Evolutionary conservation across 2,329 filamentous ascomycete species (phyloP).

Genomic region (Thelonectria rubi): DNA sequence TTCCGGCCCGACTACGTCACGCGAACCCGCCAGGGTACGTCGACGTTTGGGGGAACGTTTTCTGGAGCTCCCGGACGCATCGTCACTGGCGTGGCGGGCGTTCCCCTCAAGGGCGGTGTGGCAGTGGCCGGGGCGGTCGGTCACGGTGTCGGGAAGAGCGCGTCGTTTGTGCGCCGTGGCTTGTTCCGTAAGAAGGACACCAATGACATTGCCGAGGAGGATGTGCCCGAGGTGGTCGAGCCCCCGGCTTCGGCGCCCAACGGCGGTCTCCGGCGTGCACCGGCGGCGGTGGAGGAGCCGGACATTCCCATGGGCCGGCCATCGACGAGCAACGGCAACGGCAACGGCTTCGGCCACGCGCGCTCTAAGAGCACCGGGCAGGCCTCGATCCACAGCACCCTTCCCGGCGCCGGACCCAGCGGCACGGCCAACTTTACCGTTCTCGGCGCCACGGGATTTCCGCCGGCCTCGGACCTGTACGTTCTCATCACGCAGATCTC

Average conservation of each 20-base stretch:
- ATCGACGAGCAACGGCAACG: constrained; percentile 42
- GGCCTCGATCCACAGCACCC: constrained; percentile 72
- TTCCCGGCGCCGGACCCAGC: constrained; percentile 67
- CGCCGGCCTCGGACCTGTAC: constrained; percentile 80
- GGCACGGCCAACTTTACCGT: constrained; percentile 85
- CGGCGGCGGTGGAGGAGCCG: constrained; percentile 50
- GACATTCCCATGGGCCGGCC: constrained; percentile 35
- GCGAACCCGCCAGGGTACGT: constrained; percentile 85
- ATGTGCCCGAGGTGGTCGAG: constrained; percentile 52
- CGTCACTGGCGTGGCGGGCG: constrained; percentile 81
- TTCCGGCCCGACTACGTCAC: constrained; percentile 95
- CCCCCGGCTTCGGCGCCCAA: constrained; percentile 49
- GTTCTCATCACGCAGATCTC: constrained; percentile 74
- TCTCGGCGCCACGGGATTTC: constrained; percentile 80
- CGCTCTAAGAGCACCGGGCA: constrained; percentile 69
- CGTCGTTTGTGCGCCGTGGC: constrained; percentile 87
- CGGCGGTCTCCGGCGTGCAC: constrained; percentile 54
- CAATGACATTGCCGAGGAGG: constrained; percentile 62
- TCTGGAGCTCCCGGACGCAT: constrained; percentile 85
- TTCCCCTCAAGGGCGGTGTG: constrained; percentile 91
- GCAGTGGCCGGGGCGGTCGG: constrained; percentile 77
- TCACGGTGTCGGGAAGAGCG: constrained; percentile 86
- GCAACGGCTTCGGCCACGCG: constrained; percentile 49
- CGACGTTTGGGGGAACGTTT: constrained; percentile 93
- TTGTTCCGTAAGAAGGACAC: constrained; percentile 78